phyloP scores from a whole-genome alignment of 495 filamentous ascomycete genomes.

The Trichocladium uniseriatum region DNA sequence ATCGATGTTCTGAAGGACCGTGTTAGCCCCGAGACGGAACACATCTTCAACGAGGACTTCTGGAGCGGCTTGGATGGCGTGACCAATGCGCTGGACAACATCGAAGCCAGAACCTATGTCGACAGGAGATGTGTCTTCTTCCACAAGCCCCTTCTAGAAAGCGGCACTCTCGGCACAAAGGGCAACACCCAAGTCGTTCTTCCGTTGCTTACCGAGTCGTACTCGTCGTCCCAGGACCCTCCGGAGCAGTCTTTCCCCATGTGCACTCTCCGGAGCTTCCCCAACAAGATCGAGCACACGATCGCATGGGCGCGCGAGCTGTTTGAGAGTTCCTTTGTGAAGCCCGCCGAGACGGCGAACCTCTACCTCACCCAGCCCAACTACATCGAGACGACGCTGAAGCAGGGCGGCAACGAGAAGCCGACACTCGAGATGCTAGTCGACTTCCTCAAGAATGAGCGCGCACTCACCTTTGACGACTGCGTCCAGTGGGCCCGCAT shows the following conservation, averaged over 20 bases:
- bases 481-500: slow-evolving; percentile 89
- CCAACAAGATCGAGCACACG: slow-evolving; percentile 97
- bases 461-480: slow-evolving; percentile 87
- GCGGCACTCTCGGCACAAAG: slow-evolving; percentile 95
- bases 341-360: slow-evolving; percentile 89
- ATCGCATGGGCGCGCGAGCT: slow-evolving; percentile 96
- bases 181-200: slow-evolving; percentile 96
- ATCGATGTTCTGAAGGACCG: slow-evolving; percentile 80
- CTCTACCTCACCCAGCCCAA: slow-evolving; percentile 86
- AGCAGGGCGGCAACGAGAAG: slow-evolving; percentile 95
- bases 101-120: slow-evolving; percentile 94
- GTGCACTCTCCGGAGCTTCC: slow-evolving; percentile 96
- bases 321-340: slow-evolving; percentile 89
- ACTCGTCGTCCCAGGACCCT: slow-evolving; percentile 96
- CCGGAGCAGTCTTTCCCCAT: slow-evolving; percentile 98
- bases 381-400: slow-evolving; percentile 80
- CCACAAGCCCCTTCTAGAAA: slow-evolving; percentile 92
- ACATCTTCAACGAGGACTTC: slow-evolving; percentile 91
- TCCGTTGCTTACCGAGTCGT: slow-evolving; percentile 86
- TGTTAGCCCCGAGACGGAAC: slow-evolving; percentile 85
- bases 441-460: slow-evolving; percentile 86
- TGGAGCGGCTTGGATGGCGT: slow-evolving; percentile 87
- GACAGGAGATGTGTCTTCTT: slow-evolving; percentile 98
- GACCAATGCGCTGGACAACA: slow-evolving; percentile 96
- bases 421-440: slow-evolving; percentile 83